phyloP scores from a whole-genome alignment of 805 yeast genomes.

The Teunomyces tritomae region DNA sequence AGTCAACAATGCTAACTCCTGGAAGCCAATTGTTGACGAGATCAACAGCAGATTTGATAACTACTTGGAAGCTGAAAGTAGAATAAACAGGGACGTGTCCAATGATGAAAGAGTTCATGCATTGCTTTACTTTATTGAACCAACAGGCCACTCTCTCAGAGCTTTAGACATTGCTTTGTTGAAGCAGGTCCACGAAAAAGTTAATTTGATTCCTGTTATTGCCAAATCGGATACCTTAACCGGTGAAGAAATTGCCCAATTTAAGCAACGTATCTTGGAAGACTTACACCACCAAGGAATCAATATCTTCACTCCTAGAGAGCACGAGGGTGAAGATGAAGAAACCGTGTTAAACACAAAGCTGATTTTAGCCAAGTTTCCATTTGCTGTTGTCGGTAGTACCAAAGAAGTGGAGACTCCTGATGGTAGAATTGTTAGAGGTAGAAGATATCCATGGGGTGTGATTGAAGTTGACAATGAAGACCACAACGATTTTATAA shows the following conservation, averaged over 20 bases:
- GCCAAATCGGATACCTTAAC: slow-evolving; percentile 93
- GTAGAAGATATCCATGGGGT: slow-evolving; percentile 97
- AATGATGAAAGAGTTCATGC: slow-evolving; percentile 90
- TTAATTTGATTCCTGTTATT: slow-evolving; percentile 89
- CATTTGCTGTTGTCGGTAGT: slow-evolving; percentile 94
- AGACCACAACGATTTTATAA: slow-evolving; percentile 87
- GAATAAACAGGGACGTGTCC: slow-evolving; percentile 66
- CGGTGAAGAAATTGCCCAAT: slow-evolving; percentile 74
- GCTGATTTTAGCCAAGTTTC: slow-evolving; percentile 68
- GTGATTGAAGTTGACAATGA: slow-evolving; percentile 92
- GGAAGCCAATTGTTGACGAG: slow-evolving; percentile 92
- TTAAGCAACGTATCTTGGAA: slow-evolving; percentile 72
- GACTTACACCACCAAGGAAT: slow-evolving; percentile 77
- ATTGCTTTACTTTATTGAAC: slow-evolving; percentile 89
- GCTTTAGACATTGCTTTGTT: slow-evolving; percentile 87
- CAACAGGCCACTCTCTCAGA: slow-evolving; percentile 91
- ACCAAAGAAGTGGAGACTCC: slow-evolving; percentile 63
- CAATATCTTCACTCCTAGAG: slow-evolving; percentile 69
- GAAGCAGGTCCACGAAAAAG: slow-evolving; percentile 84
- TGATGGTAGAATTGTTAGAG: slow-evolving; percentile 83
- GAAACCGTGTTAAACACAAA: slow-evolving; percentile 68
- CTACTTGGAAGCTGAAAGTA: slow-evolving; percentile 86
- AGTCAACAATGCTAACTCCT: slow-evolving; percentile 65
- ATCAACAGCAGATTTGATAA: slow-evolving; percentile 82
- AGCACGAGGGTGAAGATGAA: slow-evolving; percentile 79